Evolutionary conservation across 192 early-diverging fungal species (phyloP).

Genomic region (Radiomyces spectabilis): DNA sequence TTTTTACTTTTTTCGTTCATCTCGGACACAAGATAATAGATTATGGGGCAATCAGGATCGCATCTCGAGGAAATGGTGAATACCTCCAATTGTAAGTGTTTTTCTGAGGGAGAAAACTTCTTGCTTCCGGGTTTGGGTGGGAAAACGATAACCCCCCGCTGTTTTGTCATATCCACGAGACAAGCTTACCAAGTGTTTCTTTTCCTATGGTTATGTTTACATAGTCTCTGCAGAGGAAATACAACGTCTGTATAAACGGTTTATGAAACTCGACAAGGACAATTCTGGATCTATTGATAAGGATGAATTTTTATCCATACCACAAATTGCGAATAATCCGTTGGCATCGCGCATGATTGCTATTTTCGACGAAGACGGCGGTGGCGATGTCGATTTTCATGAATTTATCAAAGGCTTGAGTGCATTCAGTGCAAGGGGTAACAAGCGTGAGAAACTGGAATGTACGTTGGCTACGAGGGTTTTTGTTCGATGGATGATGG

Average conservation of each 20-base stretch:
- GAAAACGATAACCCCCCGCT: neutral
- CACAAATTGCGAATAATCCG: conserved; percentile 97
- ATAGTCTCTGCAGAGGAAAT: conserved; percentile 89
- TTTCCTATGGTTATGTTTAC: neutral
- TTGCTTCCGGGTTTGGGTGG: neutral
- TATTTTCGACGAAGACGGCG: conserved; percentile 97
- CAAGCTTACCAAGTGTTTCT: too few relatives aligned
- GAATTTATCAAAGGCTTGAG: conserved; percentile 95
- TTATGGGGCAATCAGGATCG: conserved; percentile 59
- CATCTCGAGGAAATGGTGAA: conserved; percentile 76
- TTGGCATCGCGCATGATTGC: conserved; percentile 91
- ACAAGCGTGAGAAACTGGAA: conserved; percentile 89
- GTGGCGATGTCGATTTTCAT: conserved; percentile 98
- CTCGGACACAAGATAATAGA: too few relatives aligned
- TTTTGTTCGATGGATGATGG: too few relatives aligned
- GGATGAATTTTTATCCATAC: conserved; percentile 94
- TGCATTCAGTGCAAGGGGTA: conserved; percentile 91
- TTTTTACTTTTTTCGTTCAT: too few relatives aligned
- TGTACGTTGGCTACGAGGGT: too few relatives aligned
- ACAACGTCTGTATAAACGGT: conserved; percentile 97
- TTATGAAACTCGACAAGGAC: conserved; percentile 97
- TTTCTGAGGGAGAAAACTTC: neutral
- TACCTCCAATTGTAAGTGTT: conserved; percentile 64
- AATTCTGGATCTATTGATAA: conserved; percentile 93
- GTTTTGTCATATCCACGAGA: neutral